Conservation (phyloP, 352 stramenopile species). For the Globisporangium radiosum region DNA sequence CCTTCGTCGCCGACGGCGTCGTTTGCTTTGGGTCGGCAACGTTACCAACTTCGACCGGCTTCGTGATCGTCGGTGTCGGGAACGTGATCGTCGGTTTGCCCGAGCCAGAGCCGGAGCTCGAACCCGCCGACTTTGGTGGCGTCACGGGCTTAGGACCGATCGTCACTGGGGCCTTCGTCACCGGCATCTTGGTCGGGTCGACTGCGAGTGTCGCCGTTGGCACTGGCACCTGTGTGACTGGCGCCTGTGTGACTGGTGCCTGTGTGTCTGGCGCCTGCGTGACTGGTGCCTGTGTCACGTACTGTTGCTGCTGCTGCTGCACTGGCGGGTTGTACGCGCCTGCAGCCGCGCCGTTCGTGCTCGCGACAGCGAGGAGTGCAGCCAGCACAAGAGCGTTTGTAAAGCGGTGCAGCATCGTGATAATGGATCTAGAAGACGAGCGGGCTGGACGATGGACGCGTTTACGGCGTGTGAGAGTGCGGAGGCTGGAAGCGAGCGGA, state of each 20-base stretch:
- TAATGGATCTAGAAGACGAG: no score
- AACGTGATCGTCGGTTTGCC: constrained; percentile 4
- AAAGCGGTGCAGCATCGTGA: constrained; percentile 6
- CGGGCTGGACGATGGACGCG: no score
- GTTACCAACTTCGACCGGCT: neutral
- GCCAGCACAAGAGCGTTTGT: constrained; percentile 3
- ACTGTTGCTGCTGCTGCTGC: neutral
- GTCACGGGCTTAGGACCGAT: no score
- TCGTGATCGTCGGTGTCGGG: neutral
- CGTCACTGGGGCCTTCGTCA: neutral
- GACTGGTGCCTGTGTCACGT: no score
- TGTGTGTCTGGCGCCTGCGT: no score
- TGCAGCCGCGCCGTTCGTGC: neutral
- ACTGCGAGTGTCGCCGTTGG: neutral
- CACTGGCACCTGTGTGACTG: neutral
- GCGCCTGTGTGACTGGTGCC: no score
- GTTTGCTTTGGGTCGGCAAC: no score
- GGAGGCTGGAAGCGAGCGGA: no score
- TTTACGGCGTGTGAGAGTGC: no score
- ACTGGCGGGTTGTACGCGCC: neutral
- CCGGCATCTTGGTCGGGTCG: neutral
- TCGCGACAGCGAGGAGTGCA: constrained; percentile 5
- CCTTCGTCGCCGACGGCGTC: no score
- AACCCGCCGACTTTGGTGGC: neutral
- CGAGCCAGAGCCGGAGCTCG: neutral